These are phyloP conservation scores for Ustilago curta DNA, from an alignment of 1,284 basidiomycete species.

Conservation along the genomic window DNA sequence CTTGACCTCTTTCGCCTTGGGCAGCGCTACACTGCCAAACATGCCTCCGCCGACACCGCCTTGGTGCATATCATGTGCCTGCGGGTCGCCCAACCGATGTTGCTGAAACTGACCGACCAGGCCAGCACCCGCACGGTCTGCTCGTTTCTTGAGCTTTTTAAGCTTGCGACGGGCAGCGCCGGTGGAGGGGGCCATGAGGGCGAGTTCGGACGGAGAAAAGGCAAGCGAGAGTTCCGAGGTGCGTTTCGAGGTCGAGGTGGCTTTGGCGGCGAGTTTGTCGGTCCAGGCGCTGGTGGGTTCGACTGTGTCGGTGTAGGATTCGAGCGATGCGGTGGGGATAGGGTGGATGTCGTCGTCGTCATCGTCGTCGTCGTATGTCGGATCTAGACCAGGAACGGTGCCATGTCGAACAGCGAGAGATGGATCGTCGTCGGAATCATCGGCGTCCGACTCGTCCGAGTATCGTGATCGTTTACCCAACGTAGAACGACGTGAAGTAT, in stretches of 20 bases:
- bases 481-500: constrained; percentile 31
- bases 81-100: constrained; percentile 17
- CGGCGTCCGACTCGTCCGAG: constrained; percentile 10
- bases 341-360: not conserved
- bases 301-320: not conserved
- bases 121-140: constrained; percentile 41
- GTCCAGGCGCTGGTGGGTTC: constrained; percentile 11
- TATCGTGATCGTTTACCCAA: constrained; percentile 40
- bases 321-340: not conserved
- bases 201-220: constrained; percentile 40
- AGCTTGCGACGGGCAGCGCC: constrained; percentile 27
- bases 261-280: constrained; percentile 34
- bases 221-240: constrained; percentile 33
- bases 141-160: constrained; percentile 53
- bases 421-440: constrained; percentile 1
- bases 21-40: constrained; percentile 21
- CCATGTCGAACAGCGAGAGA: not conserved
- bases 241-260: constrained; percentile 16
- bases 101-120: constrained; percentile 33
- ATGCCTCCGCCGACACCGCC: constrained; percentile 23
- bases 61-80: not conserved
- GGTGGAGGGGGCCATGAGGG: constrained; percentile 25
- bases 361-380: constrained; percentile 1
- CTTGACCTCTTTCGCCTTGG: not conserved
- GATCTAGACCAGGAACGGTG: constrained; percentile 27